phyloP scores from a whole-genome alignment of 2,329 filamentous ascomycete species.

The Cylindrodendrum hubeiense region DNA sequence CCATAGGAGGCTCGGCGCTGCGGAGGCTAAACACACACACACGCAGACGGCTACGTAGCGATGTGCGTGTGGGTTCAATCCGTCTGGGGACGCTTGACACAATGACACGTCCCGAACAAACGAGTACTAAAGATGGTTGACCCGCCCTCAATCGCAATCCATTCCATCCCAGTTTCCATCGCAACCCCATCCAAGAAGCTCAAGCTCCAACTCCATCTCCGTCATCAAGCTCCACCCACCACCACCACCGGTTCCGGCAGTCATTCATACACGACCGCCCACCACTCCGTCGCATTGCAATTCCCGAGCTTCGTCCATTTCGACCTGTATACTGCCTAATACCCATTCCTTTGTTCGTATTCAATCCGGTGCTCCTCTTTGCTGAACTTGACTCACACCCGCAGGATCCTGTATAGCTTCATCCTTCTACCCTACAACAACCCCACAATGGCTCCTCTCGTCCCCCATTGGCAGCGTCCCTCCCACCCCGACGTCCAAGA shows the following conservation, averaged over 20 bases:
- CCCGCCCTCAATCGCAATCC: constrained; percentile 16
- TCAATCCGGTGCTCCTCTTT: not conserved
- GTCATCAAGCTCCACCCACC: not conserved
- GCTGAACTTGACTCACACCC: constrained; percentile 1
- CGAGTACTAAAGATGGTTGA: constrained; percentile 31
- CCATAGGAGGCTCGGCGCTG: constrained; percentile 35
- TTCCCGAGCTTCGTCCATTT: not conserved
- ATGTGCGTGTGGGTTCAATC: constrained; percentile 11
- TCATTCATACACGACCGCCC: not conserved
- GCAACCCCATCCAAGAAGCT: constrained; percentile 13
- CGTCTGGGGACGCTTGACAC: not conserved
- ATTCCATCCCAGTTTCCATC: constrained; percentile 12
- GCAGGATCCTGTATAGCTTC: constrained; percentile 13
- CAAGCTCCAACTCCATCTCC: constrained; percentile 13
- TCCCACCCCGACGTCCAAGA: constrained; percentile 71
- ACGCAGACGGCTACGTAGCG: constrained; percentile 1
- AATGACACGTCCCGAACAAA: constrained; percentile 21
- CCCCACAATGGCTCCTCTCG: constrained; percentile 65
- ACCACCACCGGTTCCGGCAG: not conserved
- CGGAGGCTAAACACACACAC: constrained; percentile 36
- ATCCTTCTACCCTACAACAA: constrained; percentile 16
- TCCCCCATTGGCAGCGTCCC: constrained; percentile 70
- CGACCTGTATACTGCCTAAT: not conserved
- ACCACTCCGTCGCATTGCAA: not conserved
- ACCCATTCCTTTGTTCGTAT: constrained; percentile 7